phyloP scores from a whole-genome alignment of 2,329 filamentous ascomycete species.

The Sphaerostilbella broomeana region DNA sequence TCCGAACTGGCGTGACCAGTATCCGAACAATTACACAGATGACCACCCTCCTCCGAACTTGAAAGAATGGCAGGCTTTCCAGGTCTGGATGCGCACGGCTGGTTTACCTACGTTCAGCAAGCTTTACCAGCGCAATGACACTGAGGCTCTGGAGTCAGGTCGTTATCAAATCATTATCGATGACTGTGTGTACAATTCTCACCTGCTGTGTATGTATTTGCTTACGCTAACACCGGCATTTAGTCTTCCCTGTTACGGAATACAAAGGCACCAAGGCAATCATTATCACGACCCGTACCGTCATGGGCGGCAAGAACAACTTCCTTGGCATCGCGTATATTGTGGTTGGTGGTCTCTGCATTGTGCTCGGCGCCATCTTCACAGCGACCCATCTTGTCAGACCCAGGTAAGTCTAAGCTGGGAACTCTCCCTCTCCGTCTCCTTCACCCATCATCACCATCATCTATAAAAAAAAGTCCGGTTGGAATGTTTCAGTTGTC shows the following conservation, averaged over 20 bases:
- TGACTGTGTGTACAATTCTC: slow-evolving; percentile 56
- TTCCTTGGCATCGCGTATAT: slow-evolving; percentile 96
- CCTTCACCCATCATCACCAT: too few species aligned
- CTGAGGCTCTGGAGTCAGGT: slow-evolving; percentile 58
- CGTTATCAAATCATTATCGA: slow-evolving; percentile 71
- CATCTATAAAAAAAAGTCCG: too few species aligned
- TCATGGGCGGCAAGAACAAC: slow-evolving; percentile 91
- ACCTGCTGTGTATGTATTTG: background rate
- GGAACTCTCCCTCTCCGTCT: slow-evolving; percentile 1
- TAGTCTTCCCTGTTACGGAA: slow-evolving; percentile 71
- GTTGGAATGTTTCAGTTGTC: too few species aligned
- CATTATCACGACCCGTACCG: slow-evolving; percentile 79
- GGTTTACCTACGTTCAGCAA: slow-evolving; percentile 94
- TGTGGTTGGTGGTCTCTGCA: slow-evolving; percentile 87
- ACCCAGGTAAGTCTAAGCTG: slow-evolving; percentile 58
- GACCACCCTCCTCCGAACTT: slow-evolving; percentile 64
- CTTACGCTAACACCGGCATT: slow-evolving; percentile 8
- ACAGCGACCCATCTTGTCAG: slow-evolving; percentile 86
- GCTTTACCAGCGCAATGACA: slow-evolving; percentile 77
- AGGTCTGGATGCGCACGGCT: slow-evolving; percentile 98
- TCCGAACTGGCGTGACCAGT: slow-evolving; percentile 74
- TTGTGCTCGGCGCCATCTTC: slow-evolving; percentile 81
- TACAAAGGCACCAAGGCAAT: slow-evolving; percentile 89
- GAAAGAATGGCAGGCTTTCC: slow-evolving; percentile 72
- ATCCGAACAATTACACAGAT: slow-evolving; percentile 61